Base-by-base conservation (phyloP, 306 rosid genomes). In the Mimosa bimucronata region DNA sequence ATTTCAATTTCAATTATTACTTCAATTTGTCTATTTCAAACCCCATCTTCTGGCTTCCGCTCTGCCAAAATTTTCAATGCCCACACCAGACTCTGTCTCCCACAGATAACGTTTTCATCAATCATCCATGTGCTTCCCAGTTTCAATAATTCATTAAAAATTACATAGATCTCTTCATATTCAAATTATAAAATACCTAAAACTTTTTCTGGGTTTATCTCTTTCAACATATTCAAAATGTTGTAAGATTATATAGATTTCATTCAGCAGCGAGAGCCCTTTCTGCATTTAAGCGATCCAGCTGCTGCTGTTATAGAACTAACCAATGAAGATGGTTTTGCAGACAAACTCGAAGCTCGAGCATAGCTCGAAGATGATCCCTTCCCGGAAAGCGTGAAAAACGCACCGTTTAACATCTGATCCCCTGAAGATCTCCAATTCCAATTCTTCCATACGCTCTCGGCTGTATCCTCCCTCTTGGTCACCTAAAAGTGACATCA, bases 351-450 rank as follows among this genome's bases (percentile, higher is more conserved):
- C 0, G 97, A 95, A 30, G 98, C 98, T 82, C 84, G 89, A 3
- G 98, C 97, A 41, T 95, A 95, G 83, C 98, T 95, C 0, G 96
- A 88, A 2, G 98, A 90, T 4, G 98, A 94, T 66, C 90, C 98
- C 5, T 95, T 95, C 0, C 98, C 98, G 0, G 98, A 90, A 7
- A 91, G 42, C 0, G 87, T 95, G 69, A 92, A 95, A 88, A 84
- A 95, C 8, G 98, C 98, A 71, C 98, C 98, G 68, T 95, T 95
- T 28, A 90, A 2, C 76, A 95, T 0, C 66, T 90, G 8, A 64
- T 95, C 98, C 0, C 98, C 98, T 57, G 87, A 97, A 1, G 97
- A 91, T 58, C 98, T 90, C 98, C 98, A 95, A 50, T 95, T 92
- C 98, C 98, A 95, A n/a, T 58, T 67, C 82, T 23, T 89, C 98